Conservation (phyloP, 2,329 filamentous ascomycete genomes). For the Arachnomyces sp. region DNA sequence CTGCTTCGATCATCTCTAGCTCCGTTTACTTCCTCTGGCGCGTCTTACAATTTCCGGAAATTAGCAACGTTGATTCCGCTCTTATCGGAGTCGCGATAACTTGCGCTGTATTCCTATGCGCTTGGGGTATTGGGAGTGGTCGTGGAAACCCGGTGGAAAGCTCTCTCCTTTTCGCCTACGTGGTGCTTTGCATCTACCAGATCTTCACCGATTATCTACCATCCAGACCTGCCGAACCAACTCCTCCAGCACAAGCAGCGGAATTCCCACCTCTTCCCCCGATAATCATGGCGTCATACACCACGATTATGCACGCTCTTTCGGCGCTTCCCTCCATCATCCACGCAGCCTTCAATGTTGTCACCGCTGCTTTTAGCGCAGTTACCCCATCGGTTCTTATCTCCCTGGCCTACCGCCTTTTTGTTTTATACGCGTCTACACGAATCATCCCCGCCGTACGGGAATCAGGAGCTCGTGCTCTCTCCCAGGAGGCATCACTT, state of each 20-base stretch:
- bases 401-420: slow-evolving; percentile 83
- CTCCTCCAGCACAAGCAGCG: slow-evolving; percentile 46
- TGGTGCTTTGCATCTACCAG: slow-evolving; percentile 97
- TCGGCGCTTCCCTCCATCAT: slow-evolving; percentile 75
- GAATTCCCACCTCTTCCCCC: slow-evolving; percentile 94
- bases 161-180: slow-evolving; percentile 89
- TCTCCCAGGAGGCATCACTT: slow-evolving; percentile 75
- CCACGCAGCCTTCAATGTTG: slow-evolving; percentile 73
- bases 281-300: slow-evolving; percentile 97
- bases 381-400: slow-evolving; percentile 95
- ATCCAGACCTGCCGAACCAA: slow-evolving; percentile 54
- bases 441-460: slow-evolving; percentile 91
- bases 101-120: slow-evolving; percentile 83
- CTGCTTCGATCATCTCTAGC: slow-evolving; percentile 84
- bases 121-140: slow-evolving; percentile 88
- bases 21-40: slow-evolving; percentile 95
- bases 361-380: slow-evolving; percentile 86
- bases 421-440: slow-evolving; percentile 91
- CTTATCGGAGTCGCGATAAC: slow-evolving; percentile 90
- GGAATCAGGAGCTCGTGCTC: slow-evolving; percentile 71
- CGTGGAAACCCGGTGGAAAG: slow-evolving; percentile 93
- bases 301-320: slow-evolving; percentile 75
- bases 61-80: slow-evolving; percentile 84
- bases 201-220: slow-evolving; percentile 98
- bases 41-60: slow-evolving; percentile 85